These are phyloP conservation scores for Erodium maritimum DNA, from an alignment of 345 rosid genomes.

Conservation along the genomic window DNA sequence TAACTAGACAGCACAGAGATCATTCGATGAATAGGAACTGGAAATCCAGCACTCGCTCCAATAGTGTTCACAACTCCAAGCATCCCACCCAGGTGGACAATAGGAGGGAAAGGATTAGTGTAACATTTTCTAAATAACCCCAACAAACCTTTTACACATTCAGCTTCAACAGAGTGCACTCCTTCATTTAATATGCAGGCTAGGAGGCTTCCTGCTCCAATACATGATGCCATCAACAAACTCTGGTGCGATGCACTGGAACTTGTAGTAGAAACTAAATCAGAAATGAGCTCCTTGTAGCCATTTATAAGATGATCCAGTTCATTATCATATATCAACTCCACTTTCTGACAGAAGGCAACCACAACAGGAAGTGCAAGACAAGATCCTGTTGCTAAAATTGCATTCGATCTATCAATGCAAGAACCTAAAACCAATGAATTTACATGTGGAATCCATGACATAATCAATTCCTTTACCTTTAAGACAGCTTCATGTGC, in stretches of 20 bases:
- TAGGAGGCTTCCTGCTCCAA: slow-evolving; percentile 71
- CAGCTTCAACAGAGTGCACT: slow-evolving; percentile 46
- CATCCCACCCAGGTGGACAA: slow-evolving; percentile 72
- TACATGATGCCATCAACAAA: slow-evolving; percentile 69
- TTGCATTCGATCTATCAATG: slow-evolving; percentile 27
- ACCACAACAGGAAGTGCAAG: slow-evolving; percentile 62
- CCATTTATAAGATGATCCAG: slow-evolving; percentile 39
- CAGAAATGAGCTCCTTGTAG: slow-evolving; percentile 55
- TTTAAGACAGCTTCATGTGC: slow-evolving; percentile 48
- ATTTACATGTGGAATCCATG: slow-evolving; percentile 59
- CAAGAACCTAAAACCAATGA: slow-evolving; percentile 24
- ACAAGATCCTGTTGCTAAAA: slow-evolving; percentile 69
- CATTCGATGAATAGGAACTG: slow-evolving; percentile 30
- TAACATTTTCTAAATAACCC: slow-evolving; percentile 67
- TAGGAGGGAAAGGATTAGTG: slow-evolving; percentile 44
- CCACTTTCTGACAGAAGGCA: slow-evolving; percentile 70
- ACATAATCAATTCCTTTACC: slow-evolving; percentile 59
- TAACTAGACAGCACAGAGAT: slow-evolving; percentile 20
- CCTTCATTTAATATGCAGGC: slow-evolving; percentile 65
- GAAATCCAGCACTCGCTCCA: slow-evolving; percentile 77
- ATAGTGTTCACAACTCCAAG: slow-evolving; percentile 74
- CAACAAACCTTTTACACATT: slow-evolving; percentile 37
- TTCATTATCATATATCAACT: slow-evolving; percentile 53
- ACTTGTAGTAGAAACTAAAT: slow-evolving; percentile 44
- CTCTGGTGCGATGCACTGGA: slow-evolving; percentile 51